Conservation (phyloP, 306 rosid species). For the Sphenostylis stenocarpa region DNA sequence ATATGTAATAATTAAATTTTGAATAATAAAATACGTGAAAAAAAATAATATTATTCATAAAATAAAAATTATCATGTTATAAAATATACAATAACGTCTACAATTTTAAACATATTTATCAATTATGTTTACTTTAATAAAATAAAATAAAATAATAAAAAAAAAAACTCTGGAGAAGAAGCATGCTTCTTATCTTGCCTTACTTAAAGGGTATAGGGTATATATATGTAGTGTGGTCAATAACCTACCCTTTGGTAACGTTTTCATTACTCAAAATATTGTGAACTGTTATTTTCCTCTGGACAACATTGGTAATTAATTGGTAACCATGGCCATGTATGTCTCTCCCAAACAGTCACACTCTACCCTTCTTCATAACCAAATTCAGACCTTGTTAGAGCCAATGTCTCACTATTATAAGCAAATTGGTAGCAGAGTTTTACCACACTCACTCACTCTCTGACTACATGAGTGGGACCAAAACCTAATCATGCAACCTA, state of each 20-base stretch:
- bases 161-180: too few species aligned
- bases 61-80: too few species aligned
- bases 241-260: neutral
- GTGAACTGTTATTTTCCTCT: neutral
- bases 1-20: too few species aligned
- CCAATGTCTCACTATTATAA: conserved; percentile 34
- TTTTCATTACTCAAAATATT: conserved; percentile 22
- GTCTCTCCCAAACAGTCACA: conserved; percentile 5
- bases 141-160: too few species aligned
- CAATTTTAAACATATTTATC: neutral
- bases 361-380: neutral
- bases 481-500: neutral
- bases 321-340: neutral
- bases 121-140: neutral
- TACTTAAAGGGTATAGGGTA: neutral
- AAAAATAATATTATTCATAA: too few species aligned
- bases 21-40: too few species aligned
- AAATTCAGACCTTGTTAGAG: neutral
- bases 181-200: too few species aligned
- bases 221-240: neutral
- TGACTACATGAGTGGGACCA: conserved; percentile 16
- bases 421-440: conserved; percentile 29
- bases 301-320: neutral
- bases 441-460: conserved; percentile 13
- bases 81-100: too few species aligned